A percentile compares a stretch with the other conserved stretches of the same genome.
Conservation (phyloP, 225 moss, liverwort and hornwort genomes). For the Polytrichum formosum region DNA sequence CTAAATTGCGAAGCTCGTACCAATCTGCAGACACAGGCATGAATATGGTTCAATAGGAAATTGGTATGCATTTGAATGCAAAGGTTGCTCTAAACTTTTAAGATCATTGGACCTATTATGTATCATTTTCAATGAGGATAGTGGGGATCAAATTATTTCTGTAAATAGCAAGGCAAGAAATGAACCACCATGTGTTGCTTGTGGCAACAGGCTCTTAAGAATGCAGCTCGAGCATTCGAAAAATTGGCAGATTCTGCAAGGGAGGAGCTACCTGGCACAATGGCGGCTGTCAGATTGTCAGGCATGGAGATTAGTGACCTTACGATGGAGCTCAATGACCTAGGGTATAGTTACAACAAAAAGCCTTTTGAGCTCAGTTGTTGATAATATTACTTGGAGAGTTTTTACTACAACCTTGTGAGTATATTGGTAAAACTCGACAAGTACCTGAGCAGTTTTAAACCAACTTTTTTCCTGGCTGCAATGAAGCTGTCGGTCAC, state of each 20-base stretch:
- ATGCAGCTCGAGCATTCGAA: constrained; percentile 73
- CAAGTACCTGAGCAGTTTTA: no score
- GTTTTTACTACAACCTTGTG: no score
- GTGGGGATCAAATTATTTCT: neutral
- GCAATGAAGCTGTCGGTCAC: no score
- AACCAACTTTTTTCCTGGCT: no score
- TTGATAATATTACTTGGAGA: no score
- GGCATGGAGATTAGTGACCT: constrained; percentile 99
- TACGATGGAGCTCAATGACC: constrained; percentile 97
- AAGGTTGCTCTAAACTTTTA: no score
- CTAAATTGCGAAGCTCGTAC: no score
- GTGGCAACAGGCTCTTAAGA: constrained; percentile 68
- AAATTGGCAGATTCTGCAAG: constrained; percentile 90
- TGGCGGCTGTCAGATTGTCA: constrained; percentile 95
- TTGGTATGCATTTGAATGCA: no score
- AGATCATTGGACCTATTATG: neutral
- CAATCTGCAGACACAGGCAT: no score
- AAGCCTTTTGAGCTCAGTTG: no score
- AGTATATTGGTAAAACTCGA: no score
- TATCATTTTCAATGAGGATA: neutral
- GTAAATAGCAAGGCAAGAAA: neutral
- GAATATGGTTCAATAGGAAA: no score
- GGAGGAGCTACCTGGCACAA: constrained; percentile 96
- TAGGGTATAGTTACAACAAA: constrained; percentile 45
- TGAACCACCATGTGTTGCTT: neutral